Evolutionary conservation across 163 green algal species (phyloP), one percentile per base, ranked within the genome.

Genomic region (Scenedesmus sp.): DNA sequence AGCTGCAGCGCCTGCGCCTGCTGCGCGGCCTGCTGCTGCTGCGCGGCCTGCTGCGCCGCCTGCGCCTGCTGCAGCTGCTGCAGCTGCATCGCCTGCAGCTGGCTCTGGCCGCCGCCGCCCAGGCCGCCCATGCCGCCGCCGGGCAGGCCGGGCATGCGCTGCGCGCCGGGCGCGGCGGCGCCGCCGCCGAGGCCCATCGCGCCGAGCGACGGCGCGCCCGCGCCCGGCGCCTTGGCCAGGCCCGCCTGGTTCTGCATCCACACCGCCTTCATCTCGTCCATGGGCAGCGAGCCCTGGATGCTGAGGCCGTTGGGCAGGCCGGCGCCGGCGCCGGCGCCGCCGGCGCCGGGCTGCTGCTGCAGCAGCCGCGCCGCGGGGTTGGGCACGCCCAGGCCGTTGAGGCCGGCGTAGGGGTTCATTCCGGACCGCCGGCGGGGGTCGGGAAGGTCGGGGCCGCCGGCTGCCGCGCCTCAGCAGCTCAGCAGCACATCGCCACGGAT

Each of bases 341-440:
- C 70, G 53, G 53, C 45, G 31, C 60, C 62, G 0, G 58, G 39
- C 48, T 76, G 66, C 33, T 47, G 39, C n/a, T 62, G 71, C 47
- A 79, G 56, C 28, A 80, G 57, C 7, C 71, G n/a, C 11, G 71
- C 58, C 48, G 60, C 71, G 34, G 60, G 44, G 24, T 66, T 56
- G n/a, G 33, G 53, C n/a, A n/a, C n/a, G 22, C 31, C 47, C 13
- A 80, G 62, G 13, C 71, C 71, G 42, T 80, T 80, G 29, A 80
- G 53, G 24, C 69, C 54, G 20, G 69, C 45, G 36, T 72, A 80
- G n/a, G 71, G 71, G n/a, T 80, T 80, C 71, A 80, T 80, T n/a
- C n/a, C n/a, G n/a, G n/a, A n/a, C n/a, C n/a, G n/a, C n/a, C n/a
- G n/a, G n/a, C n/a, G n/a, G n/a, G n/a, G n/a, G n/a, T n/a, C n/a